Evolutionary conservation across 345 rosid species (phyloP), one percentile per base, ranked within the genome.

Genomic region (Rhizophora mangle): DNA sequence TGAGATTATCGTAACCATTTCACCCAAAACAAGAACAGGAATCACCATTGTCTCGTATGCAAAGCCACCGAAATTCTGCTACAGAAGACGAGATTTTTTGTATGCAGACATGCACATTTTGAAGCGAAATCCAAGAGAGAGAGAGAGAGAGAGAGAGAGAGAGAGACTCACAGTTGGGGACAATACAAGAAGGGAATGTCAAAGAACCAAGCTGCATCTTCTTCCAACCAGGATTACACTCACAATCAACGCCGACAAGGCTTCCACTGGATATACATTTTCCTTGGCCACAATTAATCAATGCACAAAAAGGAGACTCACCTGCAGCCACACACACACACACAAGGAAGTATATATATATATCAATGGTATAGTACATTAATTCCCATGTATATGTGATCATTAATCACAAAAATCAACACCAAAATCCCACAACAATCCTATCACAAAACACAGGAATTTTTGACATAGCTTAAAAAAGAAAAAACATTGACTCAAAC

Each of bases 81-180:
- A 39, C 47, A 39, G 10, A 39, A 39, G 5, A 39, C 16, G 11
- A 43, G 49, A 43, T 13, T 43, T 10, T 43, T 15, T 43, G 16
- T 43, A 15, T 13, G 15, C 49, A 15, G 13, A 43, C 49, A 39
- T 9, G 47, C 16, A 43, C 49, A 43, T 43, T 43, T 43, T 21
- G 8, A 7, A n/a, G 56, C 58, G 52, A 20, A 19, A 8, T 52
- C 15, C 58, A 2, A 6, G 32, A 65, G 27, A 7, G 1, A 0
- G 20, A 68, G n/a, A n/a, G n/a, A n/a, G n/a, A n/a, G 34, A 59
- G 21, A 61, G 2, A 3, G 34, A 15, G 19, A 34, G 34, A 26
- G 27, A 52, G 27, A 32, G 21, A 68, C 85, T 81, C 27, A 87
- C 88, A 83, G 69, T 87, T 79, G 13, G 91, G 88, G 34, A 85